These are phyloP conservation scores for Colletotrichum lentis DNA, from an alignment of 2,329 filamentous ascomycete species.

Conservation along the genomic window DNA sequence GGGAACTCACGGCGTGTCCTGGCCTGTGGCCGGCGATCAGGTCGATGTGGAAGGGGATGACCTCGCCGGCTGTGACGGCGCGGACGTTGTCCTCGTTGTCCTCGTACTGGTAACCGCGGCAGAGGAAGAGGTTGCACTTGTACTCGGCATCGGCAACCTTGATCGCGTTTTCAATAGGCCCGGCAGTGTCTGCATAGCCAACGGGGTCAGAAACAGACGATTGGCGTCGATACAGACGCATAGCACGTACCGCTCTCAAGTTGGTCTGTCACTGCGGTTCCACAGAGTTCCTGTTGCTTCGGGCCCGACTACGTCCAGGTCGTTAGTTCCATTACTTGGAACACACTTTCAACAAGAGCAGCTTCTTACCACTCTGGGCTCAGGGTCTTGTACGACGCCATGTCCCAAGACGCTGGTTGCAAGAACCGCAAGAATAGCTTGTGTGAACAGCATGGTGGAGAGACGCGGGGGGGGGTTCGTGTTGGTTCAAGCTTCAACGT, in stretches of 20 bases:
- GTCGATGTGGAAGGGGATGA: constrained; percentile 49
- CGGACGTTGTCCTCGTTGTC: constrained; percentile 44
- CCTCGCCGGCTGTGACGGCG: constrained; percentile 45
- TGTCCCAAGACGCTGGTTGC: constrained; percentile 29
- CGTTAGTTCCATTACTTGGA: neutral
- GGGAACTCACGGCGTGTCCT: constrained; percentile 42
- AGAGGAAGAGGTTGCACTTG: constrained; percentile 43
- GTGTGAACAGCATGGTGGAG: constrained; percentile 25
- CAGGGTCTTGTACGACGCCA: constrained; percentile 26
- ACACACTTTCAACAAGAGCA: no score
- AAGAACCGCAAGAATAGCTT: constrained; percentile 24
- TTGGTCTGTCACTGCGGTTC: constrained; percentile 38
- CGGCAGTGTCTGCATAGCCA: constrained; percentile 38
- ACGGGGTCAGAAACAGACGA: neutral
- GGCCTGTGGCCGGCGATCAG: constrained; percentile 51
- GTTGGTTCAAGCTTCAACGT: neutral
- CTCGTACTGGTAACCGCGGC: constrained; percentile 46
- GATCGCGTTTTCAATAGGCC: constrained; percentile 45
- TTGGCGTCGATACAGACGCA: neutral
- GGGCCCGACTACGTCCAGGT: constrained; percentile 38
- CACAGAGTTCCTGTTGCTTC: constrained; percentile 41
- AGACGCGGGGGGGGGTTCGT: neutral
- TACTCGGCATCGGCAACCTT: constrained; percentile 40
- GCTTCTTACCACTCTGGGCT: constrained; percentile 25
- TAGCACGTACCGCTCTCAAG: constrained; percentile 39